Percentiles rank a stretch among this genome's conserved stretches.
Conservation (phyloP, 805 yeast species). For the Suhomyces tanzawaensis region DNA sequence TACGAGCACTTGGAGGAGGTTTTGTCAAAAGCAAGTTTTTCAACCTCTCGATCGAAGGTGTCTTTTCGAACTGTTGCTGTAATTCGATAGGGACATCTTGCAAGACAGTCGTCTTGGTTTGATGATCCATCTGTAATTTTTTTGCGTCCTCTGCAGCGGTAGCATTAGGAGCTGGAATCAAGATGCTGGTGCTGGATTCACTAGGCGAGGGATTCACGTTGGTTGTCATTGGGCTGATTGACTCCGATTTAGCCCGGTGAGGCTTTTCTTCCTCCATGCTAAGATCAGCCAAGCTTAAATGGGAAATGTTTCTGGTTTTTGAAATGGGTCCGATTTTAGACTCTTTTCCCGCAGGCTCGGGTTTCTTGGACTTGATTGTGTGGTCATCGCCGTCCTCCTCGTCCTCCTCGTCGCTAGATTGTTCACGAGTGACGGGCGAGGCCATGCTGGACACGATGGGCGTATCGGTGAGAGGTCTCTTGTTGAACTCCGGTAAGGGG, state of each 20-base stretch:
- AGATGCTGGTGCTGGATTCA: slow-evolving; percentile 1
- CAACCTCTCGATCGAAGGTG: slow-evolving; percentile 41
- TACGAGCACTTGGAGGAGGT: slow-evolving; percentile 42
- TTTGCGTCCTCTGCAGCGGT: slow-evolving; percentile 5
- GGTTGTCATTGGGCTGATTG: slow-evolving; percentile 21
- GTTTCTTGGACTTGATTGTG: too few relatives aligned
- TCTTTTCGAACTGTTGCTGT: slow-evolving; percentile 37
- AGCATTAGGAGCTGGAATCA: slow-evolving; percentile 1
- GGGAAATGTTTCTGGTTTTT: slow-evolving; percentile 36
- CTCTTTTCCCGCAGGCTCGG: background rate
- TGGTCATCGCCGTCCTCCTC: slow-evolving; percentile 11
- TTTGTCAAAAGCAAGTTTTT: slow-evolving; percentile 34
- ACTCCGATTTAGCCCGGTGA: slow-evolving; percentile 11
- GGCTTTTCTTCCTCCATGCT: slow-evolving; percentile 9
- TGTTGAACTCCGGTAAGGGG: slow-evolving; percentile 57
- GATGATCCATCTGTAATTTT: slow-evolving; percentile 7
- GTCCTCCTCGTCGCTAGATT: slow-evolving; percentile 31
- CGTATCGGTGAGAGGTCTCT: slow-evolving; percentile 72
- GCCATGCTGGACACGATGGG: slow-evolving; percentile 59
- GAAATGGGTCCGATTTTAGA: background rate
- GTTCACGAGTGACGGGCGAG: slow-evolving; percentile 46
- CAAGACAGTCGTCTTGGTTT: slow-evolving; percentile 15
- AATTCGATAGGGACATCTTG: slow-evolving; percentile 34
- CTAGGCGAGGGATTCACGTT: background rate
- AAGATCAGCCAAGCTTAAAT: slow-evolving; percentile 37